phyloP scores from a whole-genome alignment of 495 filamentous ascomycete species.

The Penicillium canescens region DNA sequence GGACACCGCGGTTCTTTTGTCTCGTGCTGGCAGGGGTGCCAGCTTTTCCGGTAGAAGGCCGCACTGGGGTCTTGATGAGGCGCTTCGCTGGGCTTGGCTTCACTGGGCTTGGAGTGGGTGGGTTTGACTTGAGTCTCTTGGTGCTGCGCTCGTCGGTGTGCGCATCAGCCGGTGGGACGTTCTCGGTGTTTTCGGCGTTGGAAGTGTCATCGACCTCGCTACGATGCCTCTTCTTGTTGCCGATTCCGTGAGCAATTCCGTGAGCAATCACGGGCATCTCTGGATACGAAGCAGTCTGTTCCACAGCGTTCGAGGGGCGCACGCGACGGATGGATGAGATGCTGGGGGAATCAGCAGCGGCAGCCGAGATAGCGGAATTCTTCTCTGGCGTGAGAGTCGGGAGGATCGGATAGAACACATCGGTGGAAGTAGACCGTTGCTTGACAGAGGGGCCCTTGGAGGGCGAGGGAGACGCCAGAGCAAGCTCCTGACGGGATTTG shows the following conservation, averaged over 20 bases:
- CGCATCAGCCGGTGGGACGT: conserved; percentile 39
- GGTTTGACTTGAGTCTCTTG: conserved; percentile 45
- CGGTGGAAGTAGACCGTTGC: conserved; percentile 23
- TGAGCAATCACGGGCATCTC: conserved; percentile 57
- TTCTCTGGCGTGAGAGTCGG: conserved; percentile 42
- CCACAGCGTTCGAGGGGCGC: conserved; percentile 27
- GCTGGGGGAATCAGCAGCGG: conserved; percentile 1
- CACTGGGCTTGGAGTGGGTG: conserved; percentile 36
- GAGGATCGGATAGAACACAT: conserved; percentile 46
- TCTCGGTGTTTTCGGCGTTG: conserved; percentile 44
- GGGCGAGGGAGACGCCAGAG: conserved; percentile 41
- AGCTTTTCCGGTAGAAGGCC: conserved; percentile 32
- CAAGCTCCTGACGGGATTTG: conserved; percentile 41
- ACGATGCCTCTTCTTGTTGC: conserved; percentile 71
- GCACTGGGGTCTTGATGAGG: conserved; percentile 29
- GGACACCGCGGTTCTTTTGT: conserved; percentile 33
- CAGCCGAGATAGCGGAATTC: conserved; percentile 4
- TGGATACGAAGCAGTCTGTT: conserved; percentile 17
- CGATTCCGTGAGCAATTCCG: conserved; percentile 71
- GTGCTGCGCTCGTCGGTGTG: conserved; percentile 39
- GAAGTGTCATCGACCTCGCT: conserved; percentile 51
- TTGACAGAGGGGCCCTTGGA: conserved; percentile 40
- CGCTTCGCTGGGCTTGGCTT: conserved; percentile 24
- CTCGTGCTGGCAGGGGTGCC: conserved; percentile 40
- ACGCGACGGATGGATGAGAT: conserved; percentile 41